Percentiles rank a stretch among this genome's conserved stretches.
These are phyloP conservation scores for Phytopythium montanum DNA, from an alignment of 352 stramenopile genomes.

Conservation along the genomic window DNA sequence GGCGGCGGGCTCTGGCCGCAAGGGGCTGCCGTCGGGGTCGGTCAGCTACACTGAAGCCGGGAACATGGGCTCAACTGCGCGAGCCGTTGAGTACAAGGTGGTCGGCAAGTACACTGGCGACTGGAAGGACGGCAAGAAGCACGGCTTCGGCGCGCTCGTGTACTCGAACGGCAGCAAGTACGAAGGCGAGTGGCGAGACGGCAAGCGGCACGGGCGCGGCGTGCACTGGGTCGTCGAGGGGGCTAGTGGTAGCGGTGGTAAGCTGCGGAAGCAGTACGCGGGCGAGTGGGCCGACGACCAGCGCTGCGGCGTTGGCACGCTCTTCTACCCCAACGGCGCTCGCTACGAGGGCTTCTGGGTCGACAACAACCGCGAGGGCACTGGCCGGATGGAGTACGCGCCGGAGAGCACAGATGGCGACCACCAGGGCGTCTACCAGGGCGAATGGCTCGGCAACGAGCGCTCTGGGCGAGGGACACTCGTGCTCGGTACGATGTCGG, in stretches of 20 bases:
- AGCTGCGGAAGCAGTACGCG: conserved; percentile 79
- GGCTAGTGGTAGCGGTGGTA: conserved; percentile 18
- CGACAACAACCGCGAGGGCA: conserved; percentile 70
- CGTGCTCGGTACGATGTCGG: conserved; percentile 38
- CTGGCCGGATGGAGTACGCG: conserved; percentile 51
- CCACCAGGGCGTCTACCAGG: conserved; percentile 88
- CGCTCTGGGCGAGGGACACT: conserved; percentile 71
- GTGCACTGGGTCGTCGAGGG: conserved; percentile 82
- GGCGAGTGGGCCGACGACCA: conserved; percentile 76
- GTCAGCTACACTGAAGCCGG: conserved; percentile 23
- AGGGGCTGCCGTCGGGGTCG: conserved; percentile 30
- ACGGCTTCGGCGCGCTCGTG: conserved; percentile 89
- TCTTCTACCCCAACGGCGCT: conserved; percentile 80
- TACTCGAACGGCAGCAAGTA: conserved; percentile 91
- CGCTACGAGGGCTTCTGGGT: conserved; percentile 83
- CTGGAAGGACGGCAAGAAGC: conserved; percentile 91
- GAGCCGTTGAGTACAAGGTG: conserved; percentile 58
- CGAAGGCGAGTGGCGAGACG: conserved; percentile 81
- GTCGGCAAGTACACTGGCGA: conserved; percentile 90
- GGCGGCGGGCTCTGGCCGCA: conserved; percentile 16
- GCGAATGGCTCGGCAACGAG: conserved; percentile 71
- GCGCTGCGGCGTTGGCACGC: conserved; percentile 73
- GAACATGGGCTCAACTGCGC: conserved; percentile 29
- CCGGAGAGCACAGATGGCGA: conserved; percentile 39
- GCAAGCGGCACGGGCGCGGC: conserved; percentile 75